These are phyloP conservation scores for Diaporthe citriasiana DNA, from an alignment of 2,329 filamentous ascomycete species.

Conservation along the genomic window DNA sequence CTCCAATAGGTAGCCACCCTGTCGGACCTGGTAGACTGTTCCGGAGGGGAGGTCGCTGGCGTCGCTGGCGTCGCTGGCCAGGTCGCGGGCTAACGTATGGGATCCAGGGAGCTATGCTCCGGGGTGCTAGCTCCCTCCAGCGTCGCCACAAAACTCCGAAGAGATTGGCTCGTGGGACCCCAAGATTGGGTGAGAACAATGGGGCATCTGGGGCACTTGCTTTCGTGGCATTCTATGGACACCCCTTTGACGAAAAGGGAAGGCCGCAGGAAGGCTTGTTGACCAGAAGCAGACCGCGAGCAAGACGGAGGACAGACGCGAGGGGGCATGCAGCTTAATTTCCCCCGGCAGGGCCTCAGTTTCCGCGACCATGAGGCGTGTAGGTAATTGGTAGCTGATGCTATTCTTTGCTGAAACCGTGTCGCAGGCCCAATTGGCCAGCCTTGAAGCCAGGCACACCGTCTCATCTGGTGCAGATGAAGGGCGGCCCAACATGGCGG, in stretches of 20 bases:
- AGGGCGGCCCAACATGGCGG: slow-evolving; percentile 39
- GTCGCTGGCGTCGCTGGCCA: slow-evolving; percentile 2
- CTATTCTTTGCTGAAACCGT: slow-evolving; percentile 50
- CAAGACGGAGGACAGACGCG: slow-evolving; percentile 34
- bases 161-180: slow-evolving; percentile 59
- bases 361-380: slow-evolving; percentile 35
- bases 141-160: slow-evolving; percentile 57
- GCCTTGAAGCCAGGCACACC: slow-evolving; percentile 34
- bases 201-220: slow-evolving; percentile 37
- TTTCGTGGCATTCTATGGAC: slow-evolving; percentile 36
- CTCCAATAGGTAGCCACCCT: slow-evolving; percentile 15
- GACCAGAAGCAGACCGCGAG: slow-evolving; percentile 29
- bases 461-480: slow-evolving; percentile 35
- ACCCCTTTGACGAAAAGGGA: slow-evolving; percentile 31
- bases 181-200: slow-evolving; percentile 52
- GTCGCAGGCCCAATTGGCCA: slow-evolving; percentile 40
- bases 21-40: slow-evolving; percentile 1
- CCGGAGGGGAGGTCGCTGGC: background rate
- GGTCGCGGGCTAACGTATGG: slow-evolving; percentile 14
- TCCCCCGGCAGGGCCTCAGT: slow-evolving; percentile 29
- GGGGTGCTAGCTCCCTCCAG: slow-evolving; percentile 45
- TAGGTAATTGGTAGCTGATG: slow-evolving; percentile 41
- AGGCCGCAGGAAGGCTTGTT: slow-evolving; percentile 19
- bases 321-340: slow-evolving; percentile 32
- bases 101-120: slow-evolving; percentile 26